Conservation (phyloP, 1,139 yeast genomes). For the Blastobotrys serpentis region DNA sequence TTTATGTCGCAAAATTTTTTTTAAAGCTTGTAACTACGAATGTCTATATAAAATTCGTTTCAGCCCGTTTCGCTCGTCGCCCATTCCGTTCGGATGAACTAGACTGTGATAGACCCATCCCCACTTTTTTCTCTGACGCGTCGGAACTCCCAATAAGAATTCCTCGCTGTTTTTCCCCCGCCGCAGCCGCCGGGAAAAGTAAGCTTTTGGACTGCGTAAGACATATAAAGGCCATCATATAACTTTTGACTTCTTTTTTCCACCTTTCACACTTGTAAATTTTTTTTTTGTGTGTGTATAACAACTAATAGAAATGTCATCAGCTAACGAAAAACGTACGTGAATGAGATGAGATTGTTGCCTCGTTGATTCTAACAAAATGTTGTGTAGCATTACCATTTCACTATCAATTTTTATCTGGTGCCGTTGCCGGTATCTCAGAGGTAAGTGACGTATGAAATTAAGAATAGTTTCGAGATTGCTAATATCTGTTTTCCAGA, state of each 20-base stretch:
- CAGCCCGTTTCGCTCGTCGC: no score
- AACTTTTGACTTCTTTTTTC: not conserved
- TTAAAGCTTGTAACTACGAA: no score
- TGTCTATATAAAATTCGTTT: no score
- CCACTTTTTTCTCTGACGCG: slow-evolving; percentile 1
- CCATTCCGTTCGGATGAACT: no score
- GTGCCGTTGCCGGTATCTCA: slow-evolving; percentile 97
- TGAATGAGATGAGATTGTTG: no score
- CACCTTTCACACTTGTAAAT: not conserved
- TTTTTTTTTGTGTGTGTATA: slow-evolving; percentile 1
- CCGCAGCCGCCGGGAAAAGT: not conserved
- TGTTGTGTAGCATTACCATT: slow-evolving; percentile 81
- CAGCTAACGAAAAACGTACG: slow-evolving; percentile 26
- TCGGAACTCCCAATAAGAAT: not conserved
- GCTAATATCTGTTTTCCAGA: no score
- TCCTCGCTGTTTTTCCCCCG: not conserved
- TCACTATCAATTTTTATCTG: slow-evolving; percentile 84
- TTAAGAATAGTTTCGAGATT: no score
- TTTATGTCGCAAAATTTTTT: no score
- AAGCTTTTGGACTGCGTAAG: no score
- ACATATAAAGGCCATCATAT: not conserved
- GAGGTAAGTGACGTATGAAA: no score
- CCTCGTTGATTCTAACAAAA: no score
- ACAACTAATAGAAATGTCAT: slow-evolving; percentile 18
- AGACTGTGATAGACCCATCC: no score